Evolutionary conservation across 345 rosid species (phyloP).

Genomic region (Lepidium africanum): DNA sequence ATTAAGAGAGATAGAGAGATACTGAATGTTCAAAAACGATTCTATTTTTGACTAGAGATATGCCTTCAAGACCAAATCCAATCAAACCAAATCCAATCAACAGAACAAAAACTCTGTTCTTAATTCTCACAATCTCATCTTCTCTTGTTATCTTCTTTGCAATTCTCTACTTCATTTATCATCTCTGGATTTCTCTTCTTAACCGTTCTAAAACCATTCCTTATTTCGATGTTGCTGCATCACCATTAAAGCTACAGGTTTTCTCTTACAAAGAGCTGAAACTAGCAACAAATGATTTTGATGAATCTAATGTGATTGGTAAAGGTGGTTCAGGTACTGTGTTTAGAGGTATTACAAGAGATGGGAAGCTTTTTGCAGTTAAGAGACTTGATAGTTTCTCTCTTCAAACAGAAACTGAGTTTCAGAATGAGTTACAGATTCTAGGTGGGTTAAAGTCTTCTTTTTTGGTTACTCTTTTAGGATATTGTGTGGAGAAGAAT

Average conservation of each 20-base stretch:
- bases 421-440: slow-evolving; percentile 92
- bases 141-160: slow-evolving; percentile 53
- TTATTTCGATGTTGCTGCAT: slow-evolving; percentile 35
- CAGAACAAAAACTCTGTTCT: slow-evolving; percentile 54
- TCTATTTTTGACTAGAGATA: slow-evolving; percentile 23
- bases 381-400: slow-evolving; percentile 66
- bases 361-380: slow-evolving; percentile 75
- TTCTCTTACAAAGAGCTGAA: slow-evolving; percentile 74
- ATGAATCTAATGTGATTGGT: slow-evolving; percentile 61
- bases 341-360: slow-evolving; percentile 63
- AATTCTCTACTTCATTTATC: slow-evolving; percentile 68
- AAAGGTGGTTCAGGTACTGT: slow-evolving; percentile 99
- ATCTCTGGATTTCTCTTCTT: slow-evolving; percentile 56
- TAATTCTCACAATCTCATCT: slow-evolving; percentile 68
- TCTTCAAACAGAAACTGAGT: slow-evolving; percentile 76
- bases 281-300: slow-evolving; percentile 66
- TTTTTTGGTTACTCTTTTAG: slow-evolving; percentile 64
- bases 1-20: not conserved
- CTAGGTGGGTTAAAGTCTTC: slow-evolving; percentile 84
- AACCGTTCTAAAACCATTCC: slow-evolving; percentile 78
- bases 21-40: slow-evolving; percentile 23
- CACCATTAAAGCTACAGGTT: slow-evolving; percentile 56
- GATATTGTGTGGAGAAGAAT: slow-evolving; percentile 79
- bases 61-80: slow-evolving; percentile 72
- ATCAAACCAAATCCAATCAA: slow-evolving; percentile 27